Evolutionary conservation across 129 eudicot genomes (phyloP), one percentile per base, ranked within the genome.

Genomic region (Dittrichia graveolens): DNA sequence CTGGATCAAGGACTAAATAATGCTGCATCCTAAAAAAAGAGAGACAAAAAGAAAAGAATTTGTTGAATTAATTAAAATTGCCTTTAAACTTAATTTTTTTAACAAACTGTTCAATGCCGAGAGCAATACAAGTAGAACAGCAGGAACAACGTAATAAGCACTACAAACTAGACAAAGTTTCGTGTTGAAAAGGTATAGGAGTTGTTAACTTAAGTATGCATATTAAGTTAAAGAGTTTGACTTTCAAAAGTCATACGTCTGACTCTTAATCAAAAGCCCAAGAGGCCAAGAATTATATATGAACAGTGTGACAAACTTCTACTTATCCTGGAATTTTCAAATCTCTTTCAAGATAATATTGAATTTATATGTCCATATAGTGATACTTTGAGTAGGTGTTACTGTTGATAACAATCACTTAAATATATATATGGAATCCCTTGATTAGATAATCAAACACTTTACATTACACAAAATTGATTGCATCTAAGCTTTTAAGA

Each of bases 401-500:
- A 55, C 44, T 14, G 14, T 8, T 57, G 12, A 57, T 12, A 56
- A 3, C 15, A 41, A 67, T 24, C 75, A 78, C 66, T 31, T 4
- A 24, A 78, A 61, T 11, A 71, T 42, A 47, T 45, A 66, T 9
- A 3, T 64, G 39, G 19, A 44, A 43, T 40, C 45, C 73, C 43
- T 12, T 24, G 37, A 15, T 0, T 24, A 13, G 47, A 53, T 13
- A 10, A 40, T 52, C 41, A 70, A 44, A 57, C 43, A 59, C 5
- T 74, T 18, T 59, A 60, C 79, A 74, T 60, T 67, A 34, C 76
- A 76, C 71, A 15, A 48, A 73, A 73, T n/a, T 12, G 24, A 66
- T 67, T 60, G 71, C 83, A 79, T 72, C 41, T 34, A 63, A 35
- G 38, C 8, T n/a, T 61, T 59, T 41, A 78, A 40, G 44, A 55